Evolutionary conservation across 2,329 filamentous ascomycete genomes (phyloP).

Genomic region (Hawksworthiomyces lignivorus): DNA sequence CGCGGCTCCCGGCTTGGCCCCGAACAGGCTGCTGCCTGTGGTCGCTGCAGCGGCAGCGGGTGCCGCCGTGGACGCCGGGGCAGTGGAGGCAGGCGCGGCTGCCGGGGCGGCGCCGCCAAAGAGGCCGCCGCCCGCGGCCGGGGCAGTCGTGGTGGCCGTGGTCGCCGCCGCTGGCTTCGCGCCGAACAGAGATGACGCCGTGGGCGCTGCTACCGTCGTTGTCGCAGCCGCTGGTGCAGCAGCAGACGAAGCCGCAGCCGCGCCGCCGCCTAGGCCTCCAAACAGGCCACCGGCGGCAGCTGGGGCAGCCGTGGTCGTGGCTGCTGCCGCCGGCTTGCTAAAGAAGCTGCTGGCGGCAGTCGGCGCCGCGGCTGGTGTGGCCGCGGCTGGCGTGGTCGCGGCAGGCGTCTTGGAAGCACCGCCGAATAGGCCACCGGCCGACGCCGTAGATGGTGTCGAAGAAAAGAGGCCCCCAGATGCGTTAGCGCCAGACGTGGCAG

Average conservation of each 20-base stretch:
- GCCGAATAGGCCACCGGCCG: constrained; percentile 24
- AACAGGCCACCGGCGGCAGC: background rate
- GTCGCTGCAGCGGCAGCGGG: constrained; percentile 17
- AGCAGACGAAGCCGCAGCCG: background rate
- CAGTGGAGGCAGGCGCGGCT: constrained; percentile 13
- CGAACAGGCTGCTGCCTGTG: constrained; percentile 13
- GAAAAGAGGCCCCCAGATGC: background rate
- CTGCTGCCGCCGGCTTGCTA: too few species aligned
- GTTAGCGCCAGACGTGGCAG: too few species aligned
- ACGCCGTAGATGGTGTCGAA: background rate
- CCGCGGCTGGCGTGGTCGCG: constrained; percentile 15
- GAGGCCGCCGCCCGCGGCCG: constrained; percentile 14
- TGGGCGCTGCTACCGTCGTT: background rate
- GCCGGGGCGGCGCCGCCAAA: constrained; percentile 20
- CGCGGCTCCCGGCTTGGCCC: constrained; percentile 13
- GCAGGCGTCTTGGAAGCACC: constrained; percentile 18
- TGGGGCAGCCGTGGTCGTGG: background rate
- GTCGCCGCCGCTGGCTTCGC: constrained; percentile 19
- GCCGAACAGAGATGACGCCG: constrained; percentile 9
- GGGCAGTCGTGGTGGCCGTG: constrained; percentile 15
- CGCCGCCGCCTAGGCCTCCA: too few species aligned
- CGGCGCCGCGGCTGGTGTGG: background rate
- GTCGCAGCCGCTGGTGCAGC: background rate
- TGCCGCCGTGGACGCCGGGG: constrained; percentile 21
- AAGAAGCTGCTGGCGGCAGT: background rate